These are phyloP conservation scores for Boletus pseudopeckii DNA, from an alignment of 768 basidiomycete genomes.

Conservation along the genomic window DNA sequence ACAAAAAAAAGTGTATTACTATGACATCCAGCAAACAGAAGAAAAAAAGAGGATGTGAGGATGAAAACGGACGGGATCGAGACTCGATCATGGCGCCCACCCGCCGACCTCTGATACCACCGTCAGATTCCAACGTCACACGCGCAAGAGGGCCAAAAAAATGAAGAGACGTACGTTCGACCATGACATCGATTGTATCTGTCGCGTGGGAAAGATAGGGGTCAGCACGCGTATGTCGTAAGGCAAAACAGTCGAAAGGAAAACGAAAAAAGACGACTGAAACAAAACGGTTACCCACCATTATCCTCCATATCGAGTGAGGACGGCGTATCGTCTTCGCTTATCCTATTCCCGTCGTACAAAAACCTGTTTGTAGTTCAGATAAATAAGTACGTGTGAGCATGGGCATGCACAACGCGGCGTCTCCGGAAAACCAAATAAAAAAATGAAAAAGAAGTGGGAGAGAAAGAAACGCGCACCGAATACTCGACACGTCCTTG, in stretches of 20 bases:
- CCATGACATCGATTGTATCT: conserved; percentile 97
- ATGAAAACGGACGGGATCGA: neutral
- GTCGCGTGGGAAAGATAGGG: neutral
- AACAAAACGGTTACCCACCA: conserved; percentile 45
- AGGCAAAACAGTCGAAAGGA: neutral
- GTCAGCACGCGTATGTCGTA: neutral
- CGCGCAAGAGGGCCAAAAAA: neutral
- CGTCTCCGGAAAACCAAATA: neutral
- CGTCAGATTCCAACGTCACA: neutral
- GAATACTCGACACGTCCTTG: conserved; percentile 82
- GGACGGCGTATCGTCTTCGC: conserved; percentile 83
- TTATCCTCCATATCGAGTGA: conserved; percentile 88
- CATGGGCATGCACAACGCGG: too few relatives aligned
- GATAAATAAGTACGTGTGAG: neutral
- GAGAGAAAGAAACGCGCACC: conserved; percentile 47
- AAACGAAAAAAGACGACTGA: neutral
- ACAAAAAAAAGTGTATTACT: neutral
- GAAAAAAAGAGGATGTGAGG: neutral
- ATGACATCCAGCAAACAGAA: neutral
- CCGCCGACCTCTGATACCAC: conserved; percentile 18
- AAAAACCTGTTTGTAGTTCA: conserved; percentile 57
- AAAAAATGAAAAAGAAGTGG: conserved; percentile 1
- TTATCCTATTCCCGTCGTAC: conserved; percentile 85
- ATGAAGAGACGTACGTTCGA: conserved; percentile 68
- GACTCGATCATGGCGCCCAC: conserved; percentile 11